Base-by-base conservation (phyloP, 208 protist species). In the Leishmania lainsoni region DNA sequence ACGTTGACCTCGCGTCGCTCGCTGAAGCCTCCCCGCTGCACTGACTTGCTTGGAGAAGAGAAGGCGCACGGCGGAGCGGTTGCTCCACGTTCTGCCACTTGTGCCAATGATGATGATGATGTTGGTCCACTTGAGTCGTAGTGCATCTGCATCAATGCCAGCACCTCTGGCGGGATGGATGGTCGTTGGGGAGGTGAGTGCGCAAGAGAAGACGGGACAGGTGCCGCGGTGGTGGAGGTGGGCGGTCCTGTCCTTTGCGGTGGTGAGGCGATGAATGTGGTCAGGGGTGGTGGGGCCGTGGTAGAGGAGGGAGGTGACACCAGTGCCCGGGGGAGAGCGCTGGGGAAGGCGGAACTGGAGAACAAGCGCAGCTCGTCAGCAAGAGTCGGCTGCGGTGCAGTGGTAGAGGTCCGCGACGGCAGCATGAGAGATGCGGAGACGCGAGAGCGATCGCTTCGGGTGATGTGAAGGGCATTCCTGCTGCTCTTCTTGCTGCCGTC, bases 331-430 rank as follows among this genome's bases (percentile, higher is more conserved):
- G 22, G 10, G 22, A 42, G 49, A 42, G 35, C 49, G 42, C 52
- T 17, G 39, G 71, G 70, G 68, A 82, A 80, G 66, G 51, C 29
- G 20, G 35, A 69, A 45, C 59, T 86, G 45, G 61, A 52, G 61
- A 86, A 75, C 61, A 61, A 59, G 32, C 81, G 81, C 22, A 85
- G 61, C 71, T 85, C 81, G 63, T 85, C 81, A 5, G 81, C 81
- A 5, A 85, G 77, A 35, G 76, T 66, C 35, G 49, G 76, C 48
- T 61, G 81, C 68, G 49, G 42, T 12, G 54, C 42, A 22, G 39
- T 51, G 20, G 69, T 8, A 17, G 45, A 52, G 39, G 45, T 35
- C 26, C 45, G 5, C 42, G 35, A 10, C 42, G 54, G 69, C 39
- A 73, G 39, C 69, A 73, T 32, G 26, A 73, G 26, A 22, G 45